Percentiles rank a stretch among this genome's conserved stretches.
These are phyloP conservation scores for Tephrocybe sp. DNA, from an alignment of 768 basidiomycete species.

Conservation along the genomic window DNA sequence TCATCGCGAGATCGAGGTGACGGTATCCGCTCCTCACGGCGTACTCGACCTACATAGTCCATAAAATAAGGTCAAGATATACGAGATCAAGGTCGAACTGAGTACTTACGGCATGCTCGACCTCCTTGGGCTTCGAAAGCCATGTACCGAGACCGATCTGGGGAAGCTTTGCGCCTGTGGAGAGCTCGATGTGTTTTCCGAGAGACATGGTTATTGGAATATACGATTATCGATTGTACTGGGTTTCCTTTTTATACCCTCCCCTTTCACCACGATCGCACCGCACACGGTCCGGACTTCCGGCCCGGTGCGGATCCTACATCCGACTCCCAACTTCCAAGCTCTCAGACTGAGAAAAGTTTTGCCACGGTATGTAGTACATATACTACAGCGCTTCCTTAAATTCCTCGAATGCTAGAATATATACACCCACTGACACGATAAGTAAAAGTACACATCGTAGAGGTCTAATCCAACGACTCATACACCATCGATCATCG, in stretches of 20 bases:
- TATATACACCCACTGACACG: neutral
- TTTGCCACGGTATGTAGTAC: neutral
- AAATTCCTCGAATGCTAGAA: neutral
- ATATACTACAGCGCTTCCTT: no score
- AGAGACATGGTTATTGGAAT: conserved; percentile 10
- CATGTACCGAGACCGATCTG: conserved; percentile 85
- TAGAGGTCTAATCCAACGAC: neutral
- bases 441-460: no score
- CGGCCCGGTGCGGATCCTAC: conserved; percentile 13
- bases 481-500: no score
- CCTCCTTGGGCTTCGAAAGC: conserved; percentile 73
- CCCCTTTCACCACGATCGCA: neutral
- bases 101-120: conserved; percentile 61
- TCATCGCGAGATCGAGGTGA: conserved; percentile 81
- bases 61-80: conserved; percentile 2
- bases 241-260: neutral
- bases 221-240: neutral
- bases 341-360: neutral
- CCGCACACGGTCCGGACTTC: conserved; percentile 11
- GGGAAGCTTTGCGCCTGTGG: conserved; percentile 53
- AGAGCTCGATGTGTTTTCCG: conserved; percentile 37
- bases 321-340: neutral
- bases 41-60: conserved; percentile 54
- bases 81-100: neutral
- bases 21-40: conserved; percentile 77